Evolutionary conservation across 1,284 basidiomycete species (phyloP).

Genomic region (Amylostereum areolatum): DNA sequence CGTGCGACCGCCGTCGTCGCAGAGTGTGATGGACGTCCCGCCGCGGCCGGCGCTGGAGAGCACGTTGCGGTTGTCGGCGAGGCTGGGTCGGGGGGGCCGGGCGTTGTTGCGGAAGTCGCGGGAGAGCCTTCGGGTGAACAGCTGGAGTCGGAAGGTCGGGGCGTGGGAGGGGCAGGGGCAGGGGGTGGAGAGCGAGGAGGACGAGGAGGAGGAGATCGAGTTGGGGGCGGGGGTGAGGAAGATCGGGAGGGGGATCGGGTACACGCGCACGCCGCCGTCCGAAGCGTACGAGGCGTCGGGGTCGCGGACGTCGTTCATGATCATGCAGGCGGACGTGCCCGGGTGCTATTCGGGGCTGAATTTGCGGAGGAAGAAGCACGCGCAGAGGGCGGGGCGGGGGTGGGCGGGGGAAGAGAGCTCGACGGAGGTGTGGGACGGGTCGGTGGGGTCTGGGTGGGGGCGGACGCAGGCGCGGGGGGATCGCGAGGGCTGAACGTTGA

Average conservation of each 20-base stretch:
- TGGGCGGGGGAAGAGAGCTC: slow-evolving; percentile 2
- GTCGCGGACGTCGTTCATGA: neutral
- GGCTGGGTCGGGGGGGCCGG: slow-evolving; percentile 6
- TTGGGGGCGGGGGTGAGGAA: slow-evolving; percentile 6
- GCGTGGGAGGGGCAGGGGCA: neutral
- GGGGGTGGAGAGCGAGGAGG: neutral
- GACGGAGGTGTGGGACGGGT: no score
- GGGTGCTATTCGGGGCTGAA: slow-evolving; percentile 8
- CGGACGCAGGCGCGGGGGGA: no score
- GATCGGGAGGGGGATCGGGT: slow-evolving; percentile 11
- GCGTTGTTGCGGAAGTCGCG: slow-evolving; percentile 11
- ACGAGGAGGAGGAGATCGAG: neutral
- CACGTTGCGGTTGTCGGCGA: neutral
- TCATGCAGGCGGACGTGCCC: slow-evolving; percentile 1
- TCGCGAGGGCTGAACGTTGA: no score
- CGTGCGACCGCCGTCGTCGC: neutral
- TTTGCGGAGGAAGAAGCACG: slow-evolving; percentile 1
- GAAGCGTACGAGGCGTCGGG: no score
- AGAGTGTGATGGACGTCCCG: neutral
- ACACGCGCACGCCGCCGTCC: slow-evolving; percentile 4
- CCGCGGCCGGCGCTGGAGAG: neutral
- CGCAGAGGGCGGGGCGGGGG: neutral
- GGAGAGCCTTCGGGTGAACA: neutral
- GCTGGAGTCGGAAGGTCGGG: neutral
- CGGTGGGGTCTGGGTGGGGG: no score